Conservation (phyloP, 208 protist species). For the Trypanosoma boissoni region DNA sequence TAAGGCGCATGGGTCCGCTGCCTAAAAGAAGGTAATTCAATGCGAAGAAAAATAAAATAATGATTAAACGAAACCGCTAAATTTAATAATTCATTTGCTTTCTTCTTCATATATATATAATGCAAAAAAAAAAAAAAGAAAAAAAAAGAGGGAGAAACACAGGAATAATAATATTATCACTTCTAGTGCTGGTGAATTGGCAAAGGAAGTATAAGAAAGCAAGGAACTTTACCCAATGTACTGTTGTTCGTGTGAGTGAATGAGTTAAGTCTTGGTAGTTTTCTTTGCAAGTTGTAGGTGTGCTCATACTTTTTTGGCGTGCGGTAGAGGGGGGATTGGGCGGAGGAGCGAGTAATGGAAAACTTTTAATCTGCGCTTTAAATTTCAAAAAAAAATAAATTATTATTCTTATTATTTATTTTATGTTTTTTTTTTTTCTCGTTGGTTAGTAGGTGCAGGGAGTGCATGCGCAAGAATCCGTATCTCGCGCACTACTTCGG, state of each 20-base stretch:
- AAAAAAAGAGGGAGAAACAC: background rate
- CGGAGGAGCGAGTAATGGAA: no score
- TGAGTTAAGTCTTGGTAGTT: no score
- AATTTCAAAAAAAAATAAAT: background rate
- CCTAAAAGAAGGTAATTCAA: slow-evolving; percentile 17
- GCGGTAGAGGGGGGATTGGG: background rate
- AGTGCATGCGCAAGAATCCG: slow-evolving; percentile 66
- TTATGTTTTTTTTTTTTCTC: slow-evolving; percentile 13
- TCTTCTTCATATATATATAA: background rate
- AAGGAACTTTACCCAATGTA: no score
- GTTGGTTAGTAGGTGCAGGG: slow-evolving; percentile 6
- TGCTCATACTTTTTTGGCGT: slow-evolving; percentile 20
- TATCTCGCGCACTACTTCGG: slow-evolving; percentile 75
- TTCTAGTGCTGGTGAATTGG: background rate
- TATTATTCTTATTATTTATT: slow-evolving; percentile 11
- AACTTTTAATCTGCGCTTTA: background rate
- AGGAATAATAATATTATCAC: background rate
- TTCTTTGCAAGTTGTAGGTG: no score
- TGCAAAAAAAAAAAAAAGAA: background rate
- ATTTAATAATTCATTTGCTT: slow-evolving; percentile 1
- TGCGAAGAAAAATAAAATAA: slow-evolving; percentile 15
- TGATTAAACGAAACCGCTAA: background rate
- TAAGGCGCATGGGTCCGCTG: slow-evolving; percentile 40
- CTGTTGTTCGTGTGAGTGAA: no score
- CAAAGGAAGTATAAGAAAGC: background rate